phyloP scores from a whole-genome alignment of 306 rosid species.

The Vigna trinervia region DNA sequence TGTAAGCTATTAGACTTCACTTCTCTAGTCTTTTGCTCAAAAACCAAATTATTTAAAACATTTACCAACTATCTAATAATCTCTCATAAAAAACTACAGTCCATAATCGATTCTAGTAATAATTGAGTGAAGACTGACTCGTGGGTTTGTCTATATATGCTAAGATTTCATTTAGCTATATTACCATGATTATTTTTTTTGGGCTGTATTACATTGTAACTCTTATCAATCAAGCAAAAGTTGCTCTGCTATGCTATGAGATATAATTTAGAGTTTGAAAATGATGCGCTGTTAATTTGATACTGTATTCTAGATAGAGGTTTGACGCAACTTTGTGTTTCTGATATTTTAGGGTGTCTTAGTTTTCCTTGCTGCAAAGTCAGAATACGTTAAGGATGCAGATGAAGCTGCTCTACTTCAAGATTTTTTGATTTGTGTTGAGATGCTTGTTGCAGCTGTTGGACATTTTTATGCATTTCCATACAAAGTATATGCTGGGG shows the following conservation, averaged over 20 bases:
- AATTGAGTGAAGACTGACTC: background rate
- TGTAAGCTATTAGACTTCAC: background rate
- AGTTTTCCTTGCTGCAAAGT: conserved; percentile 91
- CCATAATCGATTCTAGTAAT: background rate
- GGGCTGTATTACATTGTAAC: background rate
- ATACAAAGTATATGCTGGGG: conserved; percentile 93
- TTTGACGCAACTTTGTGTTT: conserved; percentile 39
- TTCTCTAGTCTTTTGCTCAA: background rate
- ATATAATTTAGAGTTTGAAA: conserved; percentile 23
- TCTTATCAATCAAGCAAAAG: background rate
- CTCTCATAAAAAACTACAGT: background rate
- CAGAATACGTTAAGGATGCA: conserved; percentile 69
- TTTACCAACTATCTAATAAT: background rate
- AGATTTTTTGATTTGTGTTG: conserved; percentile 80
- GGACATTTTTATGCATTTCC: conserved; percentile 94
- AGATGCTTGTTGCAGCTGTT: conserved; percentile 90
- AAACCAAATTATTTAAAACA: background rate
- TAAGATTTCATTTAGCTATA: conserved; percentile 17
- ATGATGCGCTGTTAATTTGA: conserved; percentile 1
- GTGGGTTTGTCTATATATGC: background rate
- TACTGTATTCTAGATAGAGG: background rate
- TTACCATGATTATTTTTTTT: background rate
- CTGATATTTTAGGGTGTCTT: conserved; percentile 73
- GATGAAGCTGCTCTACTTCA: conserved; percentile 83
- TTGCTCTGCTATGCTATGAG: conserved; percentile 12